Conservation (phyloP, 2,329 filamentous ascomycete genomes). For the Cryphonectria nitschkei region DNA sequence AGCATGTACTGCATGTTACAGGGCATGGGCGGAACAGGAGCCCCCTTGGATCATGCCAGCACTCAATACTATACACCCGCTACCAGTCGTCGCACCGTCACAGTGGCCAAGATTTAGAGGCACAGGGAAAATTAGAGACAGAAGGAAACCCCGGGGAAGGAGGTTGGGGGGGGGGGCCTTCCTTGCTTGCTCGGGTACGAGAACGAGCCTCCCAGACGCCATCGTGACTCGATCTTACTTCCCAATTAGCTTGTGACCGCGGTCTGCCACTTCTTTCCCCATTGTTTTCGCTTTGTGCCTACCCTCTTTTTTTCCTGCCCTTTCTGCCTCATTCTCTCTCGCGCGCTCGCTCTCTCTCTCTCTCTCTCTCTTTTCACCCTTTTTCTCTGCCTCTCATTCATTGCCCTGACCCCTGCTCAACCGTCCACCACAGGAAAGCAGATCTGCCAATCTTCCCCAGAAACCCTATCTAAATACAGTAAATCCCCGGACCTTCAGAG, state of each 20-base stretch:
- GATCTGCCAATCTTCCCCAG: background rate
- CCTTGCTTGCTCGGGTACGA: constrained; percentile 14
- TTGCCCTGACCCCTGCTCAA: background rate
- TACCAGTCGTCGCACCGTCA: background rate
- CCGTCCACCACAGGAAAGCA: background rate
- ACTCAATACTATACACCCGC: background rate
- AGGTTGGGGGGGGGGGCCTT: background rate
- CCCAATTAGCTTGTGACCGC: constrained; percentile 18
- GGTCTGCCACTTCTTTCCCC: background rate
- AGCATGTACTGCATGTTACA: background rate
- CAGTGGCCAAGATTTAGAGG: too few relatives aligned
- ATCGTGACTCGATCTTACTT: constrained; percentile 27
- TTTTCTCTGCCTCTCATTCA: background rate
- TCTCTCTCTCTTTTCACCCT: background rate
- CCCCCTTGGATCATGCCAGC: background rate
- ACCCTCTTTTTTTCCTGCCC: background rate
- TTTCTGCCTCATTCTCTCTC: background rate
- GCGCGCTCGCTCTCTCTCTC: background rate
- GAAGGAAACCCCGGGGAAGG: background rate
- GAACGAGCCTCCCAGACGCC: constrained; percentile 20
- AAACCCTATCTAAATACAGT: background rate
- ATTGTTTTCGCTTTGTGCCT: background rate
- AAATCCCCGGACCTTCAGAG: background rate
- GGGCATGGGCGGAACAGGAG: too few relatives aligned
- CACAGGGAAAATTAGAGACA: too few relatives aligned